Conservation (phyloP, 352 stramenopile species). For the Globisporangium parvum region DNA sequence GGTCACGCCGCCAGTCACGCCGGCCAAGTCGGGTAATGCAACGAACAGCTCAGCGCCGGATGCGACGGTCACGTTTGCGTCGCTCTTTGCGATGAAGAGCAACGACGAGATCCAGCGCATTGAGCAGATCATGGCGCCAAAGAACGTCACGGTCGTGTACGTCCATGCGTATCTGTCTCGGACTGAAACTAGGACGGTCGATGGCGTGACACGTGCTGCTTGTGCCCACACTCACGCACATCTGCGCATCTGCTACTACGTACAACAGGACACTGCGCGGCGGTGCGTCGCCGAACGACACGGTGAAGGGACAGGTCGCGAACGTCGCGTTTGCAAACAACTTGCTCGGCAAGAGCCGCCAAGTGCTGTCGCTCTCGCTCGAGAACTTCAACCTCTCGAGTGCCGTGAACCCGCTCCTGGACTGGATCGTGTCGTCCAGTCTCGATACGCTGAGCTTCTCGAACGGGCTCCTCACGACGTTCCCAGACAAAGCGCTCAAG, state of each 20-base stretch:
- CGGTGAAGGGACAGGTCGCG: neutral
- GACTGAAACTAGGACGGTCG: no score
- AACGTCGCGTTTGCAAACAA: neutral
- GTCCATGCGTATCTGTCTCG: neutral
- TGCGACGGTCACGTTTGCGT: neutral
- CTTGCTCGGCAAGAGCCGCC: neutral
- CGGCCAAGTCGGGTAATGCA: neutral
- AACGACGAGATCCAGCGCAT: neutral
- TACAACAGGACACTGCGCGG: neutral
- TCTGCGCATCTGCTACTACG: neutral
- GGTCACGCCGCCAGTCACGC: neutral
- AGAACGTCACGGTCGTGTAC: conserved; percentile 1
- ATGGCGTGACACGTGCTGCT: no score
- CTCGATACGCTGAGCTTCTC: conserved; percentile 5
- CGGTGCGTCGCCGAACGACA: neutral
- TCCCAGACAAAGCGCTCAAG: conserved; percentile 3
- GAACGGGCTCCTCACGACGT: conserved; percentile 3
- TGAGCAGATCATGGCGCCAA: neutral
- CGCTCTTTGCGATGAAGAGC: neutral
- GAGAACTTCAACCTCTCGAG: neutral
- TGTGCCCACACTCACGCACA: neutral
- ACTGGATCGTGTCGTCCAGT: neutral
- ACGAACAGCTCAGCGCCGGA: neutral
- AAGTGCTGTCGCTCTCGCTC: neutral
- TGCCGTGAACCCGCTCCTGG: neutral